Conservation (phyloP, 139 green algal genomes). For the Medakamo hakoo region DNA sequence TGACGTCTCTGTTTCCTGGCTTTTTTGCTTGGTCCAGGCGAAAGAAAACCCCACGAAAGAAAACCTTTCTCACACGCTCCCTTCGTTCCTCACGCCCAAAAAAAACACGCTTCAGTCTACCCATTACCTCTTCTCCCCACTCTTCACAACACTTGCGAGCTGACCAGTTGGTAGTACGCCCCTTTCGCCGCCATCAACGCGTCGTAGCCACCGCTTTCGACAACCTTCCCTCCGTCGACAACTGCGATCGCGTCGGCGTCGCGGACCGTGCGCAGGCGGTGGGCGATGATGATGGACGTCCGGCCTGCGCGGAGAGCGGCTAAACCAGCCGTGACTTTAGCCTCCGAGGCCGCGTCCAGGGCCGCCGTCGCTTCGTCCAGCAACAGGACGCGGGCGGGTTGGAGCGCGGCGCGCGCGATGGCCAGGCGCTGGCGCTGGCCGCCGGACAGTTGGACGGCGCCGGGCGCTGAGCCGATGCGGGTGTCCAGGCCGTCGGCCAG, state of each 20-base stretch:
- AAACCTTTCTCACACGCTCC: no score
- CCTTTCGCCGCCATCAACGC: conserved; percentile 28
- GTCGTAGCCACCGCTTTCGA: conserved; percentile 42
- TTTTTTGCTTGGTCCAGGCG: no score
- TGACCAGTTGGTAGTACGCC: conserved; percentile 36
- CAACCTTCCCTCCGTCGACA: conserved; percentile 31
- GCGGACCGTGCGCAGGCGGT: conserved; percentile 77
- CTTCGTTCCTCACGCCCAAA: not conserved
- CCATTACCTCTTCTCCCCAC: no score
- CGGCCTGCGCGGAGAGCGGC: conserved; percentile 36
- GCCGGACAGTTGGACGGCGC: conserved; percentile 6
- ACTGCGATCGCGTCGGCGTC: conserved; percentile 63
- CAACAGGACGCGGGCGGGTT: not conserved
- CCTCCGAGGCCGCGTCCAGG: conserved; percentile 57
- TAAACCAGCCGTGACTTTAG: conserved; percentile 37
- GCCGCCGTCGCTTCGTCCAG: conserved; percentile 22
- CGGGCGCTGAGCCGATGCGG: conserved; percentile 16
- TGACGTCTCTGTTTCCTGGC: no score
- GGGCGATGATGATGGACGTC: conserved; percentile 81
- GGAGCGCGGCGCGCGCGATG: conserved; percentile 33
- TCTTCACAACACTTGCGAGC: conserved; percentile 28
- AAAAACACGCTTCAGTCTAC: no score
- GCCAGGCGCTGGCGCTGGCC: conserved; percentile 47
- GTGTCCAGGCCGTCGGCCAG: conserved; percentile 50
- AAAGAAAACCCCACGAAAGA: no score